Evolutionary conservation across 1,139 yeast genomes (phyloP), one percentile per base, ranked within the genome.

Genomic region (Taphrina populina): DNA sequence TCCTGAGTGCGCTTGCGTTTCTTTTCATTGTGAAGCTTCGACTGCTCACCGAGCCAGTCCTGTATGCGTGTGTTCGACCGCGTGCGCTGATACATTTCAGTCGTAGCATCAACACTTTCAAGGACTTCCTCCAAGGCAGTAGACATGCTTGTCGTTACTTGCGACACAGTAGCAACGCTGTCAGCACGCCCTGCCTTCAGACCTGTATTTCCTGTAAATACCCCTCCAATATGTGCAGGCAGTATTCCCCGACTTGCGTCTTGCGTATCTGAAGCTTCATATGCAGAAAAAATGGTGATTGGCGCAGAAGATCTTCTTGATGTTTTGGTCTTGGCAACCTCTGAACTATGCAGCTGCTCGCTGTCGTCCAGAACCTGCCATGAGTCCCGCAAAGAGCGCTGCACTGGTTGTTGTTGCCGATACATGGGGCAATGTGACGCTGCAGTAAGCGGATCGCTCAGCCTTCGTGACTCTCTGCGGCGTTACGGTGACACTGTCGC

Each of bases 11-110:
- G 17, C 45, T 40, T 40, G 10, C 45, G 33, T 23, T 40, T 40
- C 34, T 40, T 40, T 34, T 40, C 45, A 5, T n/a, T 40, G 24
- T 26, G 34, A 23, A 40, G 34, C 10, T 32, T 29, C 2, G 46
- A 24, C 17, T 49, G 54, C 33, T 49, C 39, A 21, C 46, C 46
- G 8, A 49, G 46, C 54, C 54, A 49, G 27, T 49, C 40, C 29
- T 40, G 44, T 32, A 49, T 39, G 17, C 54, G 54, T 19, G 44
- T 27, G 17, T 49, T 40, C 5, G 46, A 49, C 8, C 46, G 54
- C 13, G 36, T 40, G 10, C 43, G 45, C 19, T 40, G 39, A 30
- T 37, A 39, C 11, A 29, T 21, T 23, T 49, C 45, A 13, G 54
- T 49, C 8, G 54, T 36, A 10, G 21, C 46, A 21, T 49, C 54